These are phyloP conservation scores for Hemisphaericaspora subhashii DNA, from an alignment of 1,139 yeast species.

Conservation along the genomic window DNA sequence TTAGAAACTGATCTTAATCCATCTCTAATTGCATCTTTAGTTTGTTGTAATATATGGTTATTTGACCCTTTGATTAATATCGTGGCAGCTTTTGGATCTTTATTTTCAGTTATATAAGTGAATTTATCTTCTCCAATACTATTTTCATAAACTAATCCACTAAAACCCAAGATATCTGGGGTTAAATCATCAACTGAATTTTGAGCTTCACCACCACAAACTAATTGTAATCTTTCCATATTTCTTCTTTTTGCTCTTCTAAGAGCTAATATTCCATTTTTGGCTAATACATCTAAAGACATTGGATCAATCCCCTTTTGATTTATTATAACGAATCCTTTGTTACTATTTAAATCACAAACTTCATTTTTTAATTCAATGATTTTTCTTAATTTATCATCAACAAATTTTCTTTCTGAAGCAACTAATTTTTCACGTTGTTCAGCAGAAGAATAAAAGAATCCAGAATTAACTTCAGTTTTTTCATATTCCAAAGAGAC, in stretches of 20 bases:
- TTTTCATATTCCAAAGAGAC: constrained; percentile 96
- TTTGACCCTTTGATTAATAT: constrained; percentile 93
- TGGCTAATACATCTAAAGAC: constrained; percentile 92
- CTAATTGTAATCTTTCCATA: constrained; percentile 96
- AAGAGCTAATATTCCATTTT: constrained; percentile 87
- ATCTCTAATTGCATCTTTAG: constrained; percentile 96
- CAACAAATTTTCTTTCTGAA: constrained; percentile 91
- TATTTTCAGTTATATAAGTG: constrained; percentile 91
- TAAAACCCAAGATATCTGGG: constrained; percentile 83
- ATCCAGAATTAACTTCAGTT: constrained; percentile 96
- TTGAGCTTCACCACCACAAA: constrained; percentile 97
- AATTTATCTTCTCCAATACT: constrained; percentile 96
- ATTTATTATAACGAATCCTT: constrained; percentile 91
- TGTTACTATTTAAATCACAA: constrained; percentile 69
- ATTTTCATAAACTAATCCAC: constrained; percentile 91
- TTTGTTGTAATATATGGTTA: constrained; percentile 82
- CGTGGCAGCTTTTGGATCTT: constrained; percentile 88
- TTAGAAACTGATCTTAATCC: constrained; percentile 95
- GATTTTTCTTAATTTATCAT: constrained; percentile 87
- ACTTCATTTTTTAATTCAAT: constrained; percentile 91
- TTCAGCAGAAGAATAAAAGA: constrained; percentile 91
- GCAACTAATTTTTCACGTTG: constrained; percentile 95
- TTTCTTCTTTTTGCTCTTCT: constrained; percentile 98
- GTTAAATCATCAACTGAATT: constrained; percentile 92
- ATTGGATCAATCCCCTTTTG: constrained; percentile 99